Conservation (phyloP, 371 early-diverging fungal genomes). For the Circinella umbellata region DNA sequence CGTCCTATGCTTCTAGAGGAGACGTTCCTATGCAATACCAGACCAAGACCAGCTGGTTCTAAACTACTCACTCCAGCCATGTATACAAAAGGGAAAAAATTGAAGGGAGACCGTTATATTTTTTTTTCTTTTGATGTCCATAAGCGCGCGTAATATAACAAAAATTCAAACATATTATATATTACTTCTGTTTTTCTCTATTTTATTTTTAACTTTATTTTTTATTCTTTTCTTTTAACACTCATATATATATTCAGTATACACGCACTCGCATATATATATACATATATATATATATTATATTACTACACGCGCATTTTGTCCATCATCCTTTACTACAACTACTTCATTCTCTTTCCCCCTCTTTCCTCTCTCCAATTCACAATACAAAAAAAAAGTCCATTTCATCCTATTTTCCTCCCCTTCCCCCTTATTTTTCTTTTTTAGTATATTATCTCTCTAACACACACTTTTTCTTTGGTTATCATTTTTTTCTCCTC, state of each 20-base stretch:
- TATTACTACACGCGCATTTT: conserved; percentile 3
- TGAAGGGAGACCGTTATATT: neutral
- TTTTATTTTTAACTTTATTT: too few relatives aligned
- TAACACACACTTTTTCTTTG: neutral
- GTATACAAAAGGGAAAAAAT: conserved; percentile 4
- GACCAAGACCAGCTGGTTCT: conserved; percentile 77
- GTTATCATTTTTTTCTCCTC: conserved; percentile 5
- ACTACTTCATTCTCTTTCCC: too few relatives aligned
- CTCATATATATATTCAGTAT: too few relatives aligned
- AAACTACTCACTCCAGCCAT: conserved; percentile 18
- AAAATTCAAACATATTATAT: too few relatives aligned
- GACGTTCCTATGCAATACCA: conserved; percentile 44
- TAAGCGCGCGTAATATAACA: neutral
- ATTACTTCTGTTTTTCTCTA: too few relatives aligned
- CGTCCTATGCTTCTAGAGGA: conserved; percentile 25
- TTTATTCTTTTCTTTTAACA: too few relatives aligned
- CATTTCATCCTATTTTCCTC: neutral
- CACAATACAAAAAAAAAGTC: neutral
- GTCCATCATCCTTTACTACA: neutral
- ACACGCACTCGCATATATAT: neutral
- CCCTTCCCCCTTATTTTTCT: neutral
- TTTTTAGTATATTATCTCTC: neutral
- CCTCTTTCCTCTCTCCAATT: too few relatives aligned
- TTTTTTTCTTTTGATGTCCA: too few relatives aligned
- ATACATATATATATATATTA: conserved; percentile 1